Base-by-base conservation (phyloP, 495 filamentous ascomycete species). In the Neurospora terricola region DNA sequence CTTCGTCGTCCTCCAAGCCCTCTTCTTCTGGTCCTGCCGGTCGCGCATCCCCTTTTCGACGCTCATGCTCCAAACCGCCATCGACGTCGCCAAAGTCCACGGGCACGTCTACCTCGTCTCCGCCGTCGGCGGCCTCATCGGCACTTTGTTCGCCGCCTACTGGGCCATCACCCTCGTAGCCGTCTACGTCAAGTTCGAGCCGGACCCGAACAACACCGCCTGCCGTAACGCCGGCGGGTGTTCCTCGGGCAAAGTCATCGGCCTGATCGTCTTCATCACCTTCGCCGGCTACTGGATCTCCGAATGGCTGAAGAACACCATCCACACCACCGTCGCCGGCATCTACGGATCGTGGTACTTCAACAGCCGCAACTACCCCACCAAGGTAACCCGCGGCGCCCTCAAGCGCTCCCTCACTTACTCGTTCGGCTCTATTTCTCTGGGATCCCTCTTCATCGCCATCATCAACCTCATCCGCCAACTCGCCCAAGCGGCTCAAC, bases 311-410 rank as follows among this genome's bases (percentile, higher is more conserved):
- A 97, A 97, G 83, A 97, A 97, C 80, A 93, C 91, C 18, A 91
- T 97, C 42, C 94, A 98, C 80, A 91, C 90, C 38, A 93, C 91
- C 27, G 91, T 97, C 77, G 91, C 92, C 0, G 93, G 95, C 12
- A 91, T 97, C 14, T 97, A 97, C 75, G 94, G 93, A 0, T 91
- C 91, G 2, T 97, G 94, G 94, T 98, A 97, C 82, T 97, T 97
- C 84, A 90, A 85, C 75, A 82, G 85, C 40, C 83, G 87, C 21
- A 91, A 91, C 62, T 91, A 92, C 79, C 94, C 94, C 5, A 88
- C 84, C 59, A 88, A 89, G 12, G 90, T 92, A 7, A 97, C 95
- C 2, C 86, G 93, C 8, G 92, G 93, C 18, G 90, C 92, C 6
- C 88, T 95, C 70, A 88, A 88, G 72, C 87, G 94, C 48, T 87